Conservation (phyloP, 75 land plant genomes). For the Sequoia sempervirens region DNA sequence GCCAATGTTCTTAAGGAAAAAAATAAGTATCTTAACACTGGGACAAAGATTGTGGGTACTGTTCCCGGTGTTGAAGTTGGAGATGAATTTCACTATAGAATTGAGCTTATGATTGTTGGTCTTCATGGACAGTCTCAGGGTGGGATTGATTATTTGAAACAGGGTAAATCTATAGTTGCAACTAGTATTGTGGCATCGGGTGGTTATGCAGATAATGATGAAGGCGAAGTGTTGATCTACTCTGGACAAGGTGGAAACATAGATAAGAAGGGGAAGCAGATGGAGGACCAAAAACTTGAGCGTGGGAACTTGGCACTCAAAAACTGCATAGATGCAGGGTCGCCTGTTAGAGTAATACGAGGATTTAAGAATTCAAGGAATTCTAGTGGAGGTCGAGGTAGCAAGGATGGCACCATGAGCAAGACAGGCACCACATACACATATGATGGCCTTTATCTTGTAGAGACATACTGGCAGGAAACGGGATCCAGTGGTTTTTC, state of each 20-base stretch:
- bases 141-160: conserved; percentile 29
- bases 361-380: conserved; percentile 39
- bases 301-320: conserved; percentile 66
- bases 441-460: conserved; percentile 78
- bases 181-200: conserved; percentile 30
- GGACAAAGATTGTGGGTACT: conserved; percentile 17
- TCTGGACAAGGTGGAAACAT: conserved; percentile 31
- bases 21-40: conserved; percentile 12
- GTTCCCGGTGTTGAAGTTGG: conserved; percentile 56
- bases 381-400: conserved; percentile 11
- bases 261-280: conserved; percentile 8
- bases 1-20: conserved; percentile 19
- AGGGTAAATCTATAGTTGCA: conserved; percentile 13
- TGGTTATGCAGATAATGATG: conserved; percentile 26
- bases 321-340: conserved; percentile 38
- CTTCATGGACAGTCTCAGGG: conserved; percentile 33
- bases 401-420: conserved; percentile 20
- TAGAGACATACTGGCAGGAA: conserved; percentile 49
- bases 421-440: conserved; percentile 32
- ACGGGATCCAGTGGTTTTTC: conserved; percentile 33
- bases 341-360: conserved; percentile 68
- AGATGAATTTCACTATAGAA: conserved; percentile 38
- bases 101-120: conserved; percentile 37
- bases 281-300: conserved; percentile 47
- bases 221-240: conserved; percentile 21